These are phyloP conservation scores for Trichoderma hamatum DNA, from an alignment of 2,329 filamentous ascomycete genomes.

Conservation along the genomic window DNA sequence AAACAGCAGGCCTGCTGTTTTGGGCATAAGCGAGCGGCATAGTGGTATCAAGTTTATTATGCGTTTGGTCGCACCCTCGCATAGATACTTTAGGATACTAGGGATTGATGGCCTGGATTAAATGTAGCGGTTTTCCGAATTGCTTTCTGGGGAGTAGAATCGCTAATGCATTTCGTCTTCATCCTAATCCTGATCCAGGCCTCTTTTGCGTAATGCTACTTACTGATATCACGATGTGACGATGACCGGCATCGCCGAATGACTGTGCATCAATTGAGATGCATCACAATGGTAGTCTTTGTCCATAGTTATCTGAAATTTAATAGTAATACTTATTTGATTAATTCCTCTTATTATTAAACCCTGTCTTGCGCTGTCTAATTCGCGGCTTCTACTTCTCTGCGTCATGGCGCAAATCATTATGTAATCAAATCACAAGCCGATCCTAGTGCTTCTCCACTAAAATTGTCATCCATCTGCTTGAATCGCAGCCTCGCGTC, in stretches of 20 bases:
- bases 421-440: neutral
- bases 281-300: neutral
- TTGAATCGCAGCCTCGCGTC: constrained; percentile 20
- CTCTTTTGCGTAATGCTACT: neutral
- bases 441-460: constrained; percentile 1
- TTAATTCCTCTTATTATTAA: too few species aligned
- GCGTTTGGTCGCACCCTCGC: neutral
- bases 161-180: neutral
- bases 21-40: neutral
- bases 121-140: neutral
- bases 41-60: neutral
- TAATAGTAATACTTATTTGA: neutral
- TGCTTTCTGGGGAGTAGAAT: neutral
- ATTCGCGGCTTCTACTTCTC: neutral
- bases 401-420: neutral
- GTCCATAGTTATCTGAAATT: neutral
- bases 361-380: neutral
- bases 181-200: neutral
- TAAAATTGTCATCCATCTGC: constrained; percentile 5
- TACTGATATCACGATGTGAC: neutral
- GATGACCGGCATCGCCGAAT: neutral
- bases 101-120: neutral
- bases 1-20: constrained; percentile 7
- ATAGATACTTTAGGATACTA: neutral
- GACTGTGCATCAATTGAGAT: neutral